Evolutionary conservation across 495 filamentous ascomycete species (phyloP).

Genomic region (Trichoderma orchidacearum): DNA sequence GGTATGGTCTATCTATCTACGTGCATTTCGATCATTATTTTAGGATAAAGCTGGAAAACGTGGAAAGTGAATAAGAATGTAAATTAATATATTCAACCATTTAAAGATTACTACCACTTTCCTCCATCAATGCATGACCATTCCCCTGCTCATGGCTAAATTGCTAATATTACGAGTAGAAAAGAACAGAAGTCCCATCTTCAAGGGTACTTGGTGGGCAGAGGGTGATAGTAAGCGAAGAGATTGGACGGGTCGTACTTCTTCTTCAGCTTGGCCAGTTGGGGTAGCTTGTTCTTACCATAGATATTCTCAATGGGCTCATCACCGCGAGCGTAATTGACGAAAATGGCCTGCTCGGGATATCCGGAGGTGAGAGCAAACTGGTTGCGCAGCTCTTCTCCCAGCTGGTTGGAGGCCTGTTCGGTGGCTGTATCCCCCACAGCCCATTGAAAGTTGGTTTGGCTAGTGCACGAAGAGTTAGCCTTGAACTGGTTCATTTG

Average conservation of each 20-base stretch:
- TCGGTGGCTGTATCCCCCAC: background rate
- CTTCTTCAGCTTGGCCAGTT: conserved; percentile 16
- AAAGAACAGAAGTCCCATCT: too few species aligned
- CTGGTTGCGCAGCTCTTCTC: conserved; percentile 4
- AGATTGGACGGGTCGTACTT: background rate
- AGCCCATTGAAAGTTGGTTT: background rate
- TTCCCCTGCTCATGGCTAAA: background rate
- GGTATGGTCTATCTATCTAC: too few species aligned
- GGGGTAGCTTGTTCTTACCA: conserved; percentile 14
- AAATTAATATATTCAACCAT: too few species aligned
- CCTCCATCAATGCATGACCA: too few species aligned
- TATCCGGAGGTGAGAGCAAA: conserved; percentile 12
- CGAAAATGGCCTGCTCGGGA: conserved; percentile 14
- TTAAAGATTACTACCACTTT: too few species aligned
- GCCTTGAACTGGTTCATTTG: too few species aligned
- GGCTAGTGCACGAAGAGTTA: background rate
- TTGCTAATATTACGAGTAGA: background rate
- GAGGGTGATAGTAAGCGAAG: background rate
- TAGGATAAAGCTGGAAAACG: too few species aligned
- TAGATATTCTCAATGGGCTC: conserved; percentile 18
- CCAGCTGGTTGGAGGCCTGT: background rate
- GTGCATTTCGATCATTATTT: too few species aligned
- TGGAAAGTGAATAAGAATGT: too few species aligned
- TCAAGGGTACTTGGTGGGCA: background rate
- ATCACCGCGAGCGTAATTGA: conserved; percentile 27